Evolutionary conservation across 164 flowering plant genomes (phyloP), one percentile per base, ranked within the genome.

Genomic region (Umbellularia californica): DNA sequence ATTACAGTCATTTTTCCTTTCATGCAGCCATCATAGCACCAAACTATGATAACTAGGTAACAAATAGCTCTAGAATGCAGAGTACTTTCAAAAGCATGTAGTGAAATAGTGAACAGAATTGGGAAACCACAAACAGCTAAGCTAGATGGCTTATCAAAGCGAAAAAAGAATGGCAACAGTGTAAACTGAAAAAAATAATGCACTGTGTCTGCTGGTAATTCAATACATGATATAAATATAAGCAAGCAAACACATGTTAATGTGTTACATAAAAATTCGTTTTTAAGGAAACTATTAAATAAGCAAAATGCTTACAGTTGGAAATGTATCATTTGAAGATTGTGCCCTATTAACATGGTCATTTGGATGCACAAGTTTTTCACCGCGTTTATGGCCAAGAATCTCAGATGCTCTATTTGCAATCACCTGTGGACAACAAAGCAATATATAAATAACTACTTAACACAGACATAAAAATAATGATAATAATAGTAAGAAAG

Each of bases 331-430:
- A 84, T 96, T 96, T 69, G 99, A 96, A 81, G 99, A 96, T 73
- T 96, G 99, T 12, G 98, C 88, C 78, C 97, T 83, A 75, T 96
- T 96, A 30, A 94, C 99, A 81, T 96, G 98, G 78, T 96, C 99
- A 82, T 96, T 96, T 70, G 98, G 99, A 80, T 96, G 99, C 78
- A 96, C 98, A 90, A 88, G 71, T 83, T 92, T 96, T 50, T 83
- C 97, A 69, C 99, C 99, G 28, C 98, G 90, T 80, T 89, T 83
- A 68, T 92, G 93, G n/a, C 99, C 99, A 81, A 96, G 97, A 76
- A 96, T 94, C 85, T 96, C 98, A 81, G 97, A 88, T 33, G 98
- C 99, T 83, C 98, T 88, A 75, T 96, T 96, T 70, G 99, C 99
- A 85, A 96, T 96, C 72, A 96, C 99, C 99, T 96, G 82, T 15